A percentile compares a stretch with the other conserved stretches of the same genome.
Evolutionary conservation across 441 rosid genomes (phyloP).

Genomic region (Kokia cookei): DNA sequence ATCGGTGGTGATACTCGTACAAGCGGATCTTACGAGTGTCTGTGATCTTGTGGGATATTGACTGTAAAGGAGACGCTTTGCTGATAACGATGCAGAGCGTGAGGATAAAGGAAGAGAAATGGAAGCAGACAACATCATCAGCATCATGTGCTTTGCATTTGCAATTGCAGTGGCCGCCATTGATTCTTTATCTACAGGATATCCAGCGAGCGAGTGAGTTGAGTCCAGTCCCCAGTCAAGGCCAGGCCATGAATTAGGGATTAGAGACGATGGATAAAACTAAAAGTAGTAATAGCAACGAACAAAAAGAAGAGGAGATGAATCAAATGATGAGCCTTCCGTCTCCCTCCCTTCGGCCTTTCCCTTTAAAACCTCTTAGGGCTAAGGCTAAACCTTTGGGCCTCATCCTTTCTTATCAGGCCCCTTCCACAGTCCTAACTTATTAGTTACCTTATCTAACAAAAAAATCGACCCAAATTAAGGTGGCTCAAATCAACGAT

Average conservation of each 20-base stretch:
- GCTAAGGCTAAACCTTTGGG: neutral
- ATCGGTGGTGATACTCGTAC: conserved; percentile 1
- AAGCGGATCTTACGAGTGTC: neutral
- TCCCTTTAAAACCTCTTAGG: neutral
- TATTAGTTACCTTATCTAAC: no score
- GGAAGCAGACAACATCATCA: neutral
- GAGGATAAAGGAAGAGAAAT: neutral
- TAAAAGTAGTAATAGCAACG: neutral
- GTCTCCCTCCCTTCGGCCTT: neutral
- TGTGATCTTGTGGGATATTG: neutral
- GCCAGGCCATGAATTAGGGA: neutral
- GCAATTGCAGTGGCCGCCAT: conserved; percentile 3
- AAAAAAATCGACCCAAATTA: no score
- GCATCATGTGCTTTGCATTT: neutral
- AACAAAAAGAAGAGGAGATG: neutral
- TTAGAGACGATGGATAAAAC: neutral
- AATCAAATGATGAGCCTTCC: neutral
- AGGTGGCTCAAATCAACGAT: no score
- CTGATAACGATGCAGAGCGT: neutral
- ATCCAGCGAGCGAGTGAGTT: neutral
- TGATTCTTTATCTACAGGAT: neutral
- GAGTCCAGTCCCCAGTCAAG: neutral
- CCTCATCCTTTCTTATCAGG: neutral
- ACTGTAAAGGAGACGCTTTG: neutral
- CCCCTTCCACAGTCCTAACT: neutral